These are phyloP conservation scores for Pseudozyma hubeiensis DNA, from an alignment of 1,284 basidiomycete species.

Conservation along the genomic window DNA sequence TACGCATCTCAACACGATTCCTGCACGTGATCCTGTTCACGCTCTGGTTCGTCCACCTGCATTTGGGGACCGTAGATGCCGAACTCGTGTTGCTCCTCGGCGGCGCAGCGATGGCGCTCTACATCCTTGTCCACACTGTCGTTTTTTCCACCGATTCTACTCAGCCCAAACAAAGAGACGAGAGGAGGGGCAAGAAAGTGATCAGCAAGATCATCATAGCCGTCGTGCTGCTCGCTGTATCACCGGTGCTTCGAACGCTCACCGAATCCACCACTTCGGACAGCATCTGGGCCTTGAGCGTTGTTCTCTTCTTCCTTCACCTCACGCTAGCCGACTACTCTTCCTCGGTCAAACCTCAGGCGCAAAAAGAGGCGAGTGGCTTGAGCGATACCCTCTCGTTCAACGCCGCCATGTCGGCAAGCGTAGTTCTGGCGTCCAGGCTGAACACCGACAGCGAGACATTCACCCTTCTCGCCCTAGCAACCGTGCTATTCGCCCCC, in stretches of 20 bases:
- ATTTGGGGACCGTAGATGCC: conserved; percentile 18
- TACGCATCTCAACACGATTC: conserved; percentile 55
- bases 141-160: not conserved
- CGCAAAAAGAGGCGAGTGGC: conserved; percentile 9
- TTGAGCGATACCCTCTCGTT: conserved; percentile 78
- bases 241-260: conserved; percentile 89
- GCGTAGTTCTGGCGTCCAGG: conserved; percentile 92
- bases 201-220: conserved; percentile 75
- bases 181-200: conserved; percentile 5
- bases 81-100: conserved; percentile 15
- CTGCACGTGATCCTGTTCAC: conserved; percentile 47
- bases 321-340: conserved; percentile 77
- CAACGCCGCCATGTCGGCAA: conserved; percentile 93
- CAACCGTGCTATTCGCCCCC: conserved; percentile 70
- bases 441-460: conserved; percentile 84
- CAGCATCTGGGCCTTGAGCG: conserved; percentile 92
- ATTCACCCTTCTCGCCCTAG: conserved; percentile 88
- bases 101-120: not conserved
- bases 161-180: not conserved
- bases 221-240: conserved; percentile 85
- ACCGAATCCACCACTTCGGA: conserved; percentile 95
- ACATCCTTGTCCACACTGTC: not conserved
- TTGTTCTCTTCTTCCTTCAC: conserved; percentile 76
- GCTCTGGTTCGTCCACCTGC: conserved; percentile 54
- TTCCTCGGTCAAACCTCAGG: conserved; percentile 26